These are phyloP conservation scores for Metarhizium robertsii DNA, from an alignment of 2,329 filamentous ascomycete genomes.

Conservation along the genomic window DNA sequence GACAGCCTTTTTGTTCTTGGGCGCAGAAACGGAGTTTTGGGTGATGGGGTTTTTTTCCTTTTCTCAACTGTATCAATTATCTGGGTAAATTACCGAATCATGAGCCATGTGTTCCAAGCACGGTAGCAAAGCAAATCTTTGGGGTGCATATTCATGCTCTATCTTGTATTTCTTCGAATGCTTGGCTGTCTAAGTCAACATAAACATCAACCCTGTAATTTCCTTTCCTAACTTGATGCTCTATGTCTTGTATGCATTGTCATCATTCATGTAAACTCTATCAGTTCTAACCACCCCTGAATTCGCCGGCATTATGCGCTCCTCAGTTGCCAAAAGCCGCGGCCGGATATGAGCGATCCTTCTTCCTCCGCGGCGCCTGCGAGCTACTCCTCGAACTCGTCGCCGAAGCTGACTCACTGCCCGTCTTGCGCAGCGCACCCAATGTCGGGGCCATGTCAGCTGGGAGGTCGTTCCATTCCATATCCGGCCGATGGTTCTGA, in stretches of 20 bases:
- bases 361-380: conserved; percentile 42
- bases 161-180: not conserved
- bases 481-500: conserved; percentile 49
- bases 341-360: conserved; percentile 51
- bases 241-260: not conserved
- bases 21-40: conserved; percentile 3
- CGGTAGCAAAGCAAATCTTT: not conserved
- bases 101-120: not conserved
- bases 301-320: not conserved
- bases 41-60: not conserved
- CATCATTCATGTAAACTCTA: not conserved
- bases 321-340: conserved; percentile 46
- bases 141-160: not conserved
- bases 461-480: conserved; percentile 58
- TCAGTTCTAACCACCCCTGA: not conserved
- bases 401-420: conserved; percentile 25
- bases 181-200: too few relatives aligned
- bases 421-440: conserved; percentile 17
- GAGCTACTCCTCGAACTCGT: conserved; percentile 49
- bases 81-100: not conserved
- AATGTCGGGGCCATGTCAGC: conserved; percentile 42
- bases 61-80: not conserved
- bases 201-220: too few relatives aligned
- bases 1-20: not conserved
- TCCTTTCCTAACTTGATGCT: not conserved